Percentiles rank a stretch among this genome's conserved stretches.
These are phyloP conservation scores for Wickerhamomyces rabaulensis DNA, from an alignment of 805 yeast genomes.

Conservation along the genomic window DNA sequence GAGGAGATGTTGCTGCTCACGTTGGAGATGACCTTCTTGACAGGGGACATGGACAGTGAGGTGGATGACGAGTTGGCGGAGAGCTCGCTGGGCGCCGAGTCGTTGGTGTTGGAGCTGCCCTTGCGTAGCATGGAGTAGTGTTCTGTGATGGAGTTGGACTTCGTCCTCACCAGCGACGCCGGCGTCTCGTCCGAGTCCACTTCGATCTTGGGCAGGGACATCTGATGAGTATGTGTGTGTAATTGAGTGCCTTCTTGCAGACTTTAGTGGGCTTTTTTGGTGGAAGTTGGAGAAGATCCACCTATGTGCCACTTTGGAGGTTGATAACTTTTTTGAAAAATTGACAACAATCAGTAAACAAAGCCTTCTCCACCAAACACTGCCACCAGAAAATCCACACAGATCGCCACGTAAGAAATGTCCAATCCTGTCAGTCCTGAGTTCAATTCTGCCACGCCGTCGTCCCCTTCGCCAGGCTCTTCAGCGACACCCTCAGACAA, in stretches of 20 bases:
- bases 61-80: not conserved
- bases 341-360: not conserved
- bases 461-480: slow-evolving; percentile 1
- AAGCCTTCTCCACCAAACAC: not conserved
- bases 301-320: not conserved
- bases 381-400: not conserved
- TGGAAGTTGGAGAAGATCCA: not conserved
- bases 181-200: not conserved
- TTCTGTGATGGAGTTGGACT: slow-evolving; percentile 11
- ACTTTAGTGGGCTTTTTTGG: not conserved
- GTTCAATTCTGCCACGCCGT: not conserved
- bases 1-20: slow-evolving; percentile 1
- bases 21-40: slow-evolving; percentile 12
- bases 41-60: slow-evolving; percentile 2
- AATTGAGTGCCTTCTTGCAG: not conserved
- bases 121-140: slow-evolving; percentile 16
- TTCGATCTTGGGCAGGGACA: not conserved
- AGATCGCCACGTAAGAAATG: not conserved
- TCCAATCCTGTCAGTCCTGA: not conserved
- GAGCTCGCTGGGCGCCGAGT: not conserved
- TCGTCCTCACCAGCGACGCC: not conserved
- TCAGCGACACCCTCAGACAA: not conserved
- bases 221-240: not conserved
- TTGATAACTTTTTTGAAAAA: not conserved
- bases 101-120: slow-evolving; percentile 6